Percentiles rank a stretch among this genome's conserved stretches.
Conservation (phyloP, 768 basidiomycete genomes). For the Trametes maxima region DNA sequence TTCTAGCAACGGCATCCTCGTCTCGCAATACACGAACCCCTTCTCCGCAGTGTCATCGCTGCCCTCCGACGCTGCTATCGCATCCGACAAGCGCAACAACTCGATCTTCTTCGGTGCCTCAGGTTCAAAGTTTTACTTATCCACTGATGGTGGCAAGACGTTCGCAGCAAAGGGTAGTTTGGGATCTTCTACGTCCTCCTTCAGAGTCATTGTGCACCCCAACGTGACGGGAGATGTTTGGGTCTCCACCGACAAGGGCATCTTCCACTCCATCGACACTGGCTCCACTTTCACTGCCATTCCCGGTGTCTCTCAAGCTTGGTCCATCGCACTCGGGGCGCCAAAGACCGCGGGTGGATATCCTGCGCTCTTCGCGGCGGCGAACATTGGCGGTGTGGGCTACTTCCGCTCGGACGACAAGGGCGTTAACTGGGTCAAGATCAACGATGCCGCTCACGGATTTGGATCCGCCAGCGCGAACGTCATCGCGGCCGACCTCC, state of each 20-base stretch:
- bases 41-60: slow-evolving; percentile 55
- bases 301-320: slow-evolving; percentile 50
- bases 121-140: slow-evolving; percentile 59
- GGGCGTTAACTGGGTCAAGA: slow-evolving; percentile 59
- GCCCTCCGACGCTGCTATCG: slow-evolving; percentile 56
- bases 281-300: slow-evolving; percentile 53
- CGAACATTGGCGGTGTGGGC: slow-evolving; percentile 50
- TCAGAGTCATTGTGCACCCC: slow-evolving; percentile 57
- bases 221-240: slow-evolving; percentile 60
- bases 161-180: slow-evolving; percentile 48
- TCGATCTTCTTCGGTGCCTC: slow-evolving; percentile 62
- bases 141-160: slow-evolving; percentile 56
- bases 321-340: slow-evolving; percentile 61
- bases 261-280: slow-evolving; percentile 59
- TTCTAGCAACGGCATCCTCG: slow-evolving; percentile 47
- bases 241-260: slow-evolving; percentile 59
- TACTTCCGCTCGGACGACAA: slow-evolving; percentile 60
- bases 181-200: slow-evolving; percentile 49
- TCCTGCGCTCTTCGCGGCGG: slow-evolving; percentile 58
- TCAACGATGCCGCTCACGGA: slow-evolving; percentile 59
- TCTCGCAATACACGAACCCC: slow-evolving; percentile 51
- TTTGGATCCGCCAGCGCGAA: slow-evolving; percentile 55
- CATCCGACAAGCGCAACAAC: slow-evolving; percentile 63
- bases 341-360: slow-evolving; percentile 48
- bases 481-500: slow-evolving; percentile 52